These are phyloP conservation scores for Starmerella gropengiesseri DNA, from an alignment of 805 yeast genomes.

Conservation along the genomic window DNA sequence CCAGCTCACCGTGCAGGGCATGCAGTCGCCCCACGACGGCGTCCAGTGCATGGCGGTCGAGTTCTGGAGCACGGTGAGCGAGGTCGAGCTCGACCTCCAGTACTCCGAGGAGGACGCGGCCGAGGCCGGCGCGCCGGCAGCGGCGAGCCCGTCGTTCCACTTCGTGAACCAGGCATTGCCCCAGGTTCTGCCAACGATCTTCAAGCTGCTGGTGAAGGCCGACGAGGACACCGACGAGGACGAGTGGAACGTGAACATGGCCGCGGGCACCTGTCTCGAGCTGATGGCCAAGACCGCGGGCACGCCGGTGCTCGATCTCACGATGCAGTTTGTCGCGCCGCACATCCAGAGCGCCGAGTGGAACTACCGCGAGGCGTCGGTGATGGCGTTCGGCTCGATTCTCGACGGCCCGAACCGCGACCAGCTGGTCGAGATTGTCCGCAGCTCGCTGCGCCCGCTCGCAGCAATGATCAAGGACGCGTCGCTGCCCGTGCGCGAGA, in stretches of 20 bases:
- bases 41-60: slow-evolving; percentile 98
- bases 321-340: slow-evolving; percentile 69
- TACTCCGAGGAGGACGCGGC: slow-evolving; percentile 34
- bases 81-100: slow-evolving; percentile 79
- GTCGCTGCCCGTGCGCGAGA: slow-evolving; percentile 78
- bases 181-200: slow-evolving; percentile 79
- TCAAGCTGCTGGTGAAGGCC: slow-evolving; percentile 70
- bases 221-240: slow-evolving; percentile 86
- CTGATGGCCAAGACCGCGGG: slow-evolving; percentile 87
- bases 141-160: slow-evolving; percentile 43
- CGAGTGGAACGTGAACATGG: slow-evolving; percentile 97
- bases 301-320: slow-evolving; percentile 73
- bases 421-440: slow-evolving; percentile 54
- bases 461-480: slow-evolving; percentile 63
- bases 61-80: slow-evolving; percentile 99
- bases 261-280: slow-evolving; percentile 95
- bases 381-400: slow-evolving; percentile 97
- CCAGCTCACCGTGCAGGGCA: slow-evolving; percentile 79
- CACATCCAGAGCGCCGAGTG: slow-evolving; percentile 54
- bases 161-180: slow-evolving; percentile 77
- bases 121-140: slow-evolving; percentile 23
- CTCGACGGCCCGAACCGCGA: slow-evolving; percentile 84
- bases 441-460: slow-evolving; percentile 75
- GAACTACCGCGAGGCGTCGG: slow-evolving; percentile 93
- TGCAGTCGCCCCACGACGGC: slow-evolving; percentile 71